A percentile compares a stretch with the other conserved stretches of the same genome.
phyloP scores from a whole-genome alignment of 2,329 filamentous ascomycete species.

The Lasiodiplodia hormozganensis region DNA sequence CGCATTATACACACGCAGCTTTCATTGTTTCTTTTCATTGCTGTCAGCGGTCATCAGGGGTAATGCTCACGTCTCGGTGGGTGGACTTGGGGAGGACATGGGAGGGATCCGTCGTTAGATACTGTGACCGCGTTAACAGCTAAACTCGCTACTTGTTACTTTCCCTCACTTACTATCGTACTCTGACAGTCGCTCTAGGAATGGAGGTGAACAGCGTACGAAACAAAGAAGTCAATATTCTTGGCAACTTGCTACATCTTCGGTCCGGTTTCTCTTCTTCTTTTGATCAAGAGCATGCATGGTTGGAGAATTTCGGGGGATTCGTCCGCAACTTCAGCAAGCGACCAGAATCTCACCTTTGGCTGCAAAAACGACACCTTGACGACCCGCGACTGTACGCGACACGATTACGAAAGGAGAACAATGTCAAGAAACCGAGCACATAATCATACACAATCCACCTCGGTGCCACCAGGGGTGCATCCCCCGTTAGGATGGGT shows the following conservation, averaged over 20 bases:
- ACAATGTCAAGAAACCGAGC: neutral
- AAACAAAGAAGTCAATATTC: neutral
- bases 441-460: neutral
- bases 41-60: neutral
- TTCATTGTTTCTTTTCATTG: neutral
- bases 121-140: neutral
- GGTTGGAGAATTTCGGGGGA: neutral
- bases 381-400: neutral
- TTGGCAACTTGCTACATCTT: neutral
- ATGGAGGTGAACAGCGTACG: neutral
- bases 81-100: neutral
- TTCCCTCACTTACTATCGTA: neutral
- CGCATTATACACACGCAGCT: constrained; percentile 16
- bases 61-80: neutral
- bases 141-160: neutral
- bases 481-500: neutral
- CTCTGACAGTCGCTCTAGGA: neutral
- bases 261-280: neutral
- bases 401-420: neutral
- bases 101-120: constrained; percentile 1
- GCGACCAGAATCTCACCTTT: neutral
- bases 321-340: neutral
- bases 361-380: neutral
- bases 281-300: neutral
- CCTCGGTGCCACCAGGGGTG: neutral